These are phyloP conservation scores for Saccharomycopsis sp. DNA, from an alignment of 805 yeast genomes.

Conservation along the genomic window DNA sequence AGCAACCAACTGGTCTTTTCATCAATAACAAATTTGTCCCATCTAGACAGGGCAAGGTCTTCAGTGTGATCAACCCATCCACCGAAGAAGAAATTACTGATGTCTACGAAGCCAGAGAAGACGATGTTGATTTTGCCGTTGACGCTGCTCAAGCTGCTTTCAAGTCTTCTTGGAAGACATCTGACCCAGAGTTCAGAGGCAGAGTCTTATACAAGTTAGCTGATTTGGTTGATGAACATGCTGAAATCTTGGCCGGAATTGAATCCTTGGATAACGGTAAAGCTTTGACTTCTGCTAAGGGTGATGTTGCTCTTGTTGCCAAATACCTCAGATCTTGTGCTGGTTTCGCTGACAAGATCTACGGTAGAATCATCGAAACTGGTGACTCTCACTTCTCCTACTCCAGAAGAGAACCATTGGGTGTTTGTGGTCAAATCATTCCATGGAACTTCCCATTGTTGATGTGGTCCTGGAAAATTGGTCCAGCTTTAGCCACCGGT, in stretches of 20 bases:
- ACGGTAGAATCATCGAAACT: conserved; percentile 42
- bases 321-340: conserved; percentile 45
- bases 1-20: conserved; percentile 59
- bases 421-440: conserved; percentile 65
- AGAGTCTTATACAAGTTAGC: conserved; percentile 39
- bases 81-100: conserved; percentile 54
- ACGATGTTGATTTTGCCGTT: conserved; percentile 46
- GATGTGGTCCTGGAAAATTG: conserved; percentile 64
- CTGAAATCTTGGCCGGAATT: conserved; percentile 43
- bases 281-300: conserved; percentile 40
- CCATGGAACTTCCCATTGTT: conserved; percentile 72
- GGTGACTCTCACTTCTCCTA: conserved; percentile 46
- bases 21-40: conserved; percentile 57
- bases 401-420: conserved; percentile 58
- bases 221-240: conserved; percentile 42
- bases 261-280: conserved; percentile 52
- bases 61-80: conserved; percentile 49
- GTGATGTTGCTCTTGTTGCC: conserved; percentile 42
- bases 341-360: conserved; percentile 48
- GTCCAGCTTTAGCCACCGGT: conserved; percentile 64
- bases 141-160: conserved; percentile 67
- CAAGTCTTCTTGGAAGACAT: conserved; percentile 41
- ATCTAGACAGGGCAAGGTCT: conserved; percentile 49
- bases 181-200: conserved; percentile 40
- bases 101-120: conserved; percentile 44